A percentile compares a stretch with the other conserved stretches of the same genome.
These are phyloP conservation scores for Podospora tetraspora DNA, from an alignment of 495 filamentous ascomycete species.

Conservation along the genomic window DNA sequence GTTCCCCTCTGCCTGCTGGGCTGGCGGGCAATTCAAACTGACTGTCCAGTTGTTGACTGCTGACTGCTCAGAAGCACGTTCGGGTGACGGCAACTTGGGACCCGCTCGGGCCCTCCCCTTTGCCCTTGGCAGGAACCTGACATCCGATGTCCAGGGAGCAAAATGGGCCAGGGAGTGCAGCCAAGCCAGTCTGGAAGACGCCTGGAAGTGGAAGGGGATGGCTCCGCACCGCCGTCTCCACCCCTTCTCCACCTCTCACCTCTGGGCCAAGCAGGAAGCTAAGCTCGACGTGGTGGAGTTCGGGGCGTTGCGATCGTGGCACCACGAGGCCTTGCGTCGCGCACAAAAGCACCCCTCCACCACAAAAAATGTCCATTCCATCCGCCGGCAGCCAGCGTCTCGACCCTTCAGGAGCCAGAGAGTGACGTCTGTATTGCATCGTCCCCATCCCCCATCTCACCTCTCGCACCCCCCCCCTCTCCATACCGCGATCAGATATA, in stretches of 20 bases:
- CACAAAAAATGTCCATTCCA: background rate
- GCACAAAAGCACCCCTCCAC: background rate
- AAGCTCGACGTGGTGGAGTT: background rate
- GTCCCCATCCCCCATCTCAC: background rate
- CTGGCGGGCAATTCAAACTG: background rate
- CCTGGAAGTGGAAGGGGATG: constrained; percentile 6
- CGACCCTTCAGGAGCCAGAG: background rate
- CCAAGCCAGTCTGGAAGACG: constrained; percentile 10
- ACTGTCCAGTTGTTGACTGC: background rate
- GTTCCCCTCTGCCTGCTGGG: background rate
- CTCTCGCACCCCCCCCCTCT: background rate
- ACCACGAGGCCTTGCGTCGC: background rate
- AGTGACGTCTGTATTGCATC: background rate
- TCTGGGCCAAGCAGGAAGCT: background rate
- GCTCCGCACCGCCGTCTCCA: constrained; percentile 3
- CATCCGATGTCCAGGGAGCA: constrained; percentile 6
- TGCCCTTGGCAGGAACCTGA: constrained; percentile 11
- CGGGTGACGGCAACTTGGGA: constrained; percentile 6
- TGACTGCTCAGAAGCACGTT: background rate
- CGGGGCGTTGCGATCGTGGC: background rate
- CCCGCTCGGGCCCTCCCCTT: background rate
- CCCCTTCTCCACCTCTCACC: background rate
- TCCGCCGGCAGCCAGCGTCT: background rate
- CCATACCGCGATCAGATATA: background rate
- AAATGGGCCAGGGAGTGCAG: background rate